Evolutionary conservation across 352 stramenopile genomes (phyloP).

Genomic region (Pythium rishiriense): DNA sequence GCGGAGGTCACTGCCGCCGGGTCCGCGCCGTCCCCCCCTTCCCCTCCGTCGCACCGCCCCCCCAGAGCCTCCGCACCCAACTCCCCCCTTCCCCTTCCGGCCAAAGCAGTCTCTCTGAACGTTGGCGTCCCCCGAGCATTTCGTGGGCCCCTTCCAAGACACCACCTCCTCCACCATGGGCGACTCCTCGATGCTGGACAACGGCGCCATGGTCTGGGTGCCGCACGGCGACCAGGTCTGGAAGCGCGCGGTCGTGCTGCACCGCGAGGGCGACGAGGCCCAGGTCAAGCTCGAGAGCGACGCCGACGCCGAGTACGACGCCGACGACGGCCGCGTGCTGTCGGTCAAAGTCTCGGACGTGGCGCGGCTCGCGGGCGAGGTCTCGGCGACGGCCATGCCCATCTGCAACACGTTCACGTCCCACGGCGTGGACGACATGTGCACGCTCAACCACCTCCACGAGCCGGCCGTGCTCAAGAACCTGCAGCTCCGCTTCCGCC

Average conservation of each 20-base stretch:
- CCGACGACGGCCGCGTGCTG: constrained; percentile 60
- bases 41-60: neutral
- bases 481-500: constrained; percentile 63
- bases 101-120: constrained; percentile 1
- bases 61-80: neutral
- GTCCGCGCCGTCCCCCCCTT: constrained; percentile 5
- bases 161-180: neutral
- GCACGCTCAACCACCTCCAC: constrained; percentile 73
- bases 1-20: neutral
- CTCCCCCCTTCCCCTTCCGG: neutral
- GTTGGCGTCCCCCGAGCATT: constrained; percentile 2
- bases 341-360: constrained; percentile 68
- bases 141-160: constrained; percentile 1
- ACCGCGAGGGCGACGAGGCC: constrained; percentile 46
- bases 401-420: constrained; percentile 80
- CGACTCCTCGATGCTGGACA: constrained; percentile 44
- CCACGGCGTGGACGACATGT: constrained; percentile 75
- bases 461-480: constrained; percentile 80
- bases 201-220: constrained; percentile 79
- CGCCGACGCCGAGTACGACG: constrained; percentile 46
- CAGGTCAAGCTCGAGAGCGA: constrained; percentile 66
- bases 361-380: constrained; percentile 64
- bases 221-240: constrained; percentile 74
- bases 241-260: constrained; percentile 75
- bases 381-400: constrained; percentile 75